phyloP scores from a whole-genome alignment of 2,329 filamentous ascomycete genomes.

The Scytalidium lignicola region DNA sequence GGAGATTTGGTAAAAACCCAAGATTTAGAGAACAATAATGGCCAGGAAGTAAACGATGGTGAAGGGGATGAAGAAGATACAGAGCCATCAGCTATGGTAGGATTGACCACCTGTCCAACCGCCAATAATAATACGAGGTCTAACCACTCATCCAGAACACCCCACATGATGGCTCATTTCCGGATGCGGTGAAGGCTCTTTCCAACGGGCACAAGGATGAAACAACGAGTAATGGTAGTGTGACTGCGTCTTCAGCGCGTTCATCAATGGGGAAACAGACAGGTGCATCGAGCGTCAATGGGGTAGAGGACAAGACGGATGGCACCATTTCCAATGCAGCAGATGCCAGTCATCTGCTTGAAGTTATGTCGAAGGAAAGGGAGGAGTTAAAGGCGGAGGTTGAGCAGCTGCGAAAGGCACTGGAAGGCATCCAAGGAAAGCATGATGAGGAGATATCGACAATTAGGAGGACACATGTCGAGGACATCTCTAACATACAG shows the following conservation, averaged over 20 bases:
- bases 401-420: conserved; percentile 72
- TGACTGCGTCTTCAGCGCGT: conserved; percentile 9
- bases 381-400: conserved; percentile 77
- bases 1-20: conserved; percentile 27
- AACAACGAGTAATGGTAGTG: conserved; percentile 20
- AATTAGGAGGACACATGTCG: conserved; percentile 67
- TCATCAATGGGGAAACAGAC: conserved; percentile 1
- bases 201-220: conserved; percentile 23
- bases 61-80: conserved; percentile 38
- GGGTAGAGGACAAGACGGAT: conserved; percentile 10
- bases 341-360: conserved; percentile 32
- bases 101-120: conserved; percentile 29
- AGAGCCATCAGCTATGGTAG: conserved; percentile 25
- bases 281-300: not conserved
- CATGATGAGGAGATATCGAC: conserved; percentile 53
- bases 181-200: conserved; percentile 13
- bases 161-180: conserved; percentile 20
- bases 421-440: conserved; percentile 73
- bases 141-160: conserved; percentile 23
- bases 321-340: conserved; percentile 17
- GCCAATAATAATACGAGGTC: conserved; percentile 11
- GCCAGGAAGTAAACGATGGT: conserved; percentile 33
- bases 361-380: conserved; percentile 75
- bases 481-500: conserved; percentile 57
- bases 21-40: conserved; percentile 29